Conservation (phyloP, 805 yeast species). For the Ogataea nitratoaversa region DNA sequence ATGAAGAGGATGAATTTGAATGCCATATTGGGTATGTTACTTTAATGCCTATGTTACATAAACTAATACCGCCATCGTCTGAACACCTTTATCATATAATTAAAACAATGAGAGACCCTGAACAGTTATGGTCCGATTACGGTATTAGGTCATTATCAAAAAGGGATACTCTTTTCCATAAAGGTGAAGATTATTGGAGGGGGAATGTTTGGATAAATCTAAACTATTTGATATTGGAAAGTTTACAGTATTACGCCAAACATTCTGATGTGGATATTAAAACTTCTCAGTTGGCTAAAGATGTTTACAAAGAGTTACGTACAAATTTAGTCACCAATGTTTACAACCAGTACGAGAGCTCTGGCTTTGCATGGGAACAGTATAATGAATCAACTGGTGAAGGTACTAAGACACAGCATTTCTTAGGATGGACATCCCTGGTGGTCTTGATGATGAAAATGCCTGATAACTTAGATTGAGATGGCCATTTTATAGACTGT, state of each 20-base stretch:
- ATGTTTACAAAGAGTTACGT: constrained; percentile 57
- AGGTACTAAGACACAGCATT: constrained; percentile 80
- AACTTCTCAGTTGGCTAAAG: constrained; percentile 37
- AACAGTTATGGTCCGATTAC: constrained; percentile 67
- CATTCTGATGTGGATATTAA: constrained; percentile 28
- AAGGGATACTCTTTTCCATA: constrained; percentile 58
- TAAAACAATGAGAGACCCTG: constrained; percentile 59
- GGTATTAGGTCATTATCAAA: constrained; percentile 83
- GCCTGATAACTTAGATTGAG: constrained; percentile 46
- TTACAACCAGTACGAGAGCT: constrained; percentile 59
- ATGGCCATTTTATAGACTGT: too few species aligned
- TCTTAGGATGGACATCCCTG: constrained; percentile 91
- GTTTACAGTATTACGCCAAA: constrained; percentile 52
- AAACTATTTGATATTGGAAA: constrained; percentile 76
- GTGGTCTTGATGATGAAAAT: constrained; percentile 77
- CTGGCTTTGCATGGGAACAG: constrained; percentile 90
- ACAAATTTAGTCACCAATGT: constrained; percentile 65
- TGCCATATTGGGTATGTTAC: constrained; percentile 90
- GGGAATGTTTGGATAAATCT: constrained; percentile 92
- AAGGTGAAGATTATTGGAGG: constrained; percentile 92
- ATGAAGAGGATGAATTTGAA: constrained; percentile 58
- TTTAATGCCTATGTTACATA: constrained; percentile 76
- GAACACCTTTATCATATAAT: constrained; percentile 49
- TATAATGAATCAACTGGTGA: constrained; percentile 74
- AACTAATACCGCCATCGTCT: constrained; percentile 50